A percentile compares a stretch with the other conserved stretches of the same genome.
These are phyloP conservation scores for Nicotiana paniculata DNA, from an alignment of 257 asterid species.

Conservation along the genomic window DNA sequence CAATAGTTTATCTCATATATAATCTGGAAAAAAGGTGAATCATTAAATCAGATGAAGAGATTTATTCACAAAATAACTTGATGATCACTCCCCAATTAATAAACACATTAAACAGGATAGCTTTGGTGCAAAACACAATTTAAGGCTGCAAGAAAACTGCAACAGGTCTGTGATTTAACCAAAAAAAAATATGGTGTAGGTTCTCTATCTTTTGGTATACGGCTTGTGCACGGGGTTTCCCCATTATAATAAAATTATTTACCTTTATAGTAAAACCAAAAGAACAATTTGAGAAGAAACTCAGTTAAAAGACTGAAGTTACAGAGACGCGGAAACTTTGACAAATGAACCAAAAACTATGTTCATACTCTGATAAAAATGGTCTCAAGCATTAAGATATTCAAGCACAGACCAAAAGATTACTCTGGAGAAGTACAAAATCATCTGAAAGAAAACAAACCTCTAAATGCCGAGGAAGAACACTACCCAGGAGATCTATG, in stretches of 20 bases:
- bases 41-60: conserved; percentile 1
- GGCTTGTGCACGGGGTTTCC: too few species aligned
- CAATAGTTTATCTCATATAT: conserved; percentile 36
- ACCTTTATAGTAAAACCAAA: too few species aligned
- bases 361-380: neutral
- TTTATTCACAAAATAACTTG: neutral
- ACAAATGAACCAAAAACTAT: neutral
- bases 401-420: neutral
- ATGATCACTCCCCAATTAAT: neutral
- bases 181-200: neutral
- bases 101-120: neutral
- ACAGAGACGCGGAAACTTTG: neutral
- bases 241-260: too few species aligned
- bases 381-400: neutral
- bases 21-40: conserved; percentile 23
- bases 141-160: neutral
- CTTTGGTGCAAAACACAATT: neutral
- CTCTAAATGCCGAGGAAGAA: conserved; percentile 48
- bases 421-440: neutral
- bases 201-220: too few species aligned
- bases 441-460: conserved; percentile 19
- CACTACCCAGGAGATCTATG: conserved; percentile 39
- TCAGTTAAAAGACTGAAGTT: neutral
- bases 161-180: neutral
- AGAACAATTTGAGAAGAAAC: neutral